These are phyloP conservation scores for Wickerhamomyces bovis DNA, from an alignment of 805 yeast species.

Conservation along the genomic window DNA sequence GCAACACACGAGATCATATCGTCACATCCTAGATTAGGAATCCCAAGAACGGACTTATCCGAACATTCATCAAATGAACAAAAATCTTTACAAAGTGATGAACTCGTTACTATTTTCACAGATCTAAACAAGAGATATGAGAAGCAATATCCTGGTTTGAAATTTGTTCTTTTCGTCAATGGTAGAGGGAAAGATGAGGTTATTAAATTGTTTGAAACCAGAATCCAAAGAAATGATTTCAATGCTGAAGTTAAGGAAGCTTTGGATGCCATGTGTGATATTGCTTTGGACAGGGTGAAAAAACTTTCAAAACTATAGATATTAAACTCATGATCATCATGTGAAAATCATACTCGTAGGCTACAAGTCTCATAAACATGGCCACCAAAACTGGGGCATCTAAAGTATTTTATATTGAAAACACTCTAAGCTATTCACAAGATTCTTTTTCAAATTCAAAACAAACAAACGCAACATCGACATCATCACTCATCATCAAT, in stretches of 20 bases:
- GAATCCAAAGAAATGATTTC: conserved; percentile 54
- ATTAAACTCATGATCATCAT: too few species aligned
- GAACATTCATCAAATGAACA: conserved; percentile 70
- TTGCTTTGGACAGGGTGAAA: conserved; percentile 71
- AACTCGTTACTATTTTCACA: conserved; percentile 41
- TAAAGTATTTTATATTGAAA: neutral
- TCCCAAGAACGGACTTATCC: conserved; percentile 47
- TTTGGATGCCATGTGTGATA: conserved; percentile 85
- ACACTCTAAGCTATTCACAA: neutral
- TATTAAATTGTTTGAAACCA: conserved; percentile 51
- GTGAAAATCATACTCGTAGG: too few species aligned
- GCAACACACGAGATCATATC: conserved; percentile 50
- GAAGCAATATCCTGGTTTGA: conserved; percentile 55
- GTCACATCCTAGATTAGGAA: conserved; percentile 89
- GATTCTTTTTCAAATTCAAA: neutral
- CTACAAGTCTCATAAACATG: too few species aligned
- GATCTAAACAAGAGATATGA: conserved; percentile 61
- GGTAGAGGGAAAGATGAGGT: conserved; percentile 66
- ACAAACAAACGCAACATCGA: neutral
- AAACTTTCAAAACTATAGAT: conserved; percentile 30
- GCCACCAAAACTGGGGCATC: neutral
- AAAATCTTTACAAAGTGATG: conserved; percentile 48
- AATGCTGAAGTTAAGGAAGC: conserved; percentile 57
- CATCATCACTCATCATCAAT: conserved; percentile 16
- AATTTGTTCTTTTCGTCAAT: conserved; percentile 86